Conservation (phyloP, 2,329 filamentous ascomycete species). For the Phyllosticta citrichinensis region DNA sequence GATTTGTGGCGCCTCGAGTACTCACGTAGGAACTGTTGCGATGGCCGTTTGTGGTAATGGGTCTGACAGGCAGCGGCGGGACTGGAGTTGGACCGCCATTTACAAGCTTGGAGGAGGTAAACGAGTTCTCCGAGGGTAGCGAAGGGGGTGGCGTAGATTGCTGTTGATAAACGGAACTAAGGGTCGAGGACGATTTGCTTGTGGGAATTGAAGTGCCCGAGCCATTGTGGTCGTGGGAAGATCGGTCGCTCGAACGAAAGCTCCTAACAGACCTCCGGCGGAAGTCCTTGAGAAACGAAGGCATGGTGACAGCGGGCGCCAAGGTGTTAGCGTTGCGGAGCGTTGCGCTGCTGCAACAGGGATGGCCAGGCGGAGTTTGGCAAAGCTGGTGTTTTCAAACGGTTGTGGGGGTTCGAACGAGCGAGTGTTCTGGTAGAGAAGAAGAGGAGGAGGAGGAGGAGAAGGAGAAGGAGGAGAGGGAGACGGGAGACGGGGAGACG, state of each 20-base stretch:
- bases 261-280: constrained; percentile 65
- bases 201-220: constrained; percentile 32
- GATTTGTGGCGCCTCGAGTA: not conserved
- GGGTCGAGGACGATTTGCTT: constrained; percentile 52
- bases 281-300: constrained; percentile 63
- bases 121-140: constrained; percentile 54
- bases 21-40: constrained; percentile 44
- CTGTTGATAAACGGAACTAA: constrained; percentile 49
- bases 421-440: not conserved
- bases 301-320: constrained; percentile 23
- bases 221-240: constrained; percentile 14
- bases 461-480: not conserved
- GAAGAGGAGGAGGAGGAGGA: not conserved
- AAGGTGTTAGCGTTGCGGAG: not conserved
- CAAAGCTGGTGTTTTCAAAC: not conserved
- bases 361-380: not conserved
- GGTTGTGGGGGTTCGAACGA: not conserved
- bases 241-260: constrained; percentile 34
- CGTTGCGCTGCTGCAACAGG: not conserved
- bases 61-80: constrained; percentile 24
- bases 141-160: constrained; percentile 70
- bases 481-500: not conserved
- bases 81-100: constrained; percentile 36
- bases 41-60: constrained; percentile 31
- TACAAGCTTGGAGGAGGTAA: constrained; percentile 49